Base-by-base conservation (phyloP, 208 protist species). In the Zelonia costaricensis region DNA sequence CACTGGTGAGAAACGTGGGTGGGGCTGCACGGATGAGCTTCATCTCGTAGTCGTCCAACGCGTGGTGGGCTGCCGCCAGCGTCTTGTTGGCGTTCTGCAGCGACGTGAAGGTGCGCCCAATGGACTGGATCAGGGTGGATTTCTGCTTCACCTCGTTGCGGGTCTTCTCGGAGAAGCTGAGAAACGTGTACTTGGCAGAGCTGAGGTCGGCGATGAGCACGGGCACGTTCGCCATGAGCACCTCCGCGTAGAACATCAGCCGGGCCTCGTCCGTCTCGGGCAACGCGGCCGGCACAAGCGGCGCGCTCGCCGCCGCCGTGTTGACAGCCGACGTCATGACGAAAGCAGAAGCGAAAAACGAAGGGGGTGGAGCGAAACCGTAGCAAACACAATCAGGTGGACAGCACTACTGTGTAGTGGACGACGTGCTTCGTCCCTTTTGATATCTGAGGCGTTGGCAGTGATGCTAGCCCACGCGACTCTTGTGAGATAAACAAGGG, bases 141-240 rank as follows among this genome's bases (percentile, higher is more conserved):
- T 92, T 92, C 48, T 83, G 81, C 56, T 77, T 83, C 60, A 92
- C 81, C 54, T 92, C 85, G 47, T 76, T 86, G 20, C 82, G 54
- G 1, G 53, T 82, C 63, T 87, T 92, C 3, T 84, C 74, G 0
- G 81, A 83, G 40, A 92, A 81, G 48, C 79, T 86, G 25, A 92
- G 65, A 7, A 92, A 69, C 1, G 85, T 64, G 65, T 92, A 85
- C 53, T 86, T 86, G n/a, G 82, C 76, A 3, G 81, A 88, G 51
- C 72, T 72, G 20, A 92, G 67, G 36, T 92, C 85, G 15, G 81
- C 54, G 27, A 88, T 55, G 27, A 92, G 62, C 10, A 65, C 61
- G 0, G 82, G 75, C 43, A 79, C 82, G 49, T 92, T 92, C 12
- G 77, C 78, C 13, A 92, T 60, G n/a, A 92, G 45, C 0, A 92